Percentiles rank a stretch among this genome's conserved stretches.
Evolutionary conservation across 345 rosid genomes (phyloP).

Genomic region (Euphorbia peplus): DNA sequence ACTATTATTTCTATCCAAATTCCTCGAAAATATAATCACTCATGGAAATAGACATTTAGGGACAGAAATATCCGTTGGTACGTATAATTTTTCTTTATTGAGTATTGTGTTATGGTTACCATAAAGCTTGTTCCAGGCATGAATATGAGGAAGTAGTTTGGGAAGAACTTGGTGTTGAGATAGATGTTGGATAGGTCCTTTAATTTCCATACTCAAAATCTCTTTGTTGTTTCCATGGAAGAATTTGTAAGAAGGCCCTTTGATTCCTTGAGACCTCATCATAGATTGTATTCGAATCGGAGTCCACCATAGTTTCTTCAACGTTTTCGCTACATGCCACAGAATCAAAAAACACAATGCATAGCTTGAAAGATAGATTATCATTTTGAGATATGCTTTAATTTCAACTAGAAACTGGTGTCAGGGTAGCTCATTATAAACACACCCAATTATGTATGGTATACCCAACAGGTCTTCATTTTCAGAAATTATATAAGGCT

Average conservation of each 20-base stretch:
- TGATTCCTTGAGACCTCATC: conserved; percentile 3
- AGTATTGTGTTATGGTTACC: conserved; percentile 17
- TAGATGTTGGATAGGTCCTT: no score
- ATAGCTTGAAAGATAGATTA: background rate
- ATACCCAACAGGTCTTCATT: no score
- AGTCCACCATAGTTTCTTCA: conserved; percentile 15
- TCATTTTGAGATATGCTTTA: background rate
- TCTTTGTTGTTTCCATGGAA: background rate
- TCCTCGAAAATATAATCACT: no score
- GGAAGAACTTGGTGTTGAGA: no score
- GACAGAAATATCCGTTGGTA: no score
- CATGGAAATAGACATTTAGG: no score
- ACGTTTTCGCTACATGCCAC: background rate
- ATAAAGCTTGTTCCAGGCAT: conserved; percentile 31
- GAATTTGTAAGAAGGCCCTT: conserved; percentile 5
- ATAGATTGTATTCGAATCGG: conserved; percentile 7
- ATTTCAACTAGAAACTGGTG: no score
- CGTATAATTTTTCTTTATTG: no score
- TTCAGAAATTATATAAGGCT: background rate
- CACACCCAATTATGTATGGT: no score
- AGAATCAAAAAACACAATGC: background rate
- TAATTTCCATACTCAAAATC: no score
- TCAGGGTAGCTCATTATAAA: no score
- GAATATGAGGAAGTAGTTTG: conserved; percentile 21
- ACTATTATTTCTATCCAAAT: no score